Base-by-base conservation (phyloP, 2,329 filamentous ascomycete genomes). In the Nakataea oryzae region DNA sequence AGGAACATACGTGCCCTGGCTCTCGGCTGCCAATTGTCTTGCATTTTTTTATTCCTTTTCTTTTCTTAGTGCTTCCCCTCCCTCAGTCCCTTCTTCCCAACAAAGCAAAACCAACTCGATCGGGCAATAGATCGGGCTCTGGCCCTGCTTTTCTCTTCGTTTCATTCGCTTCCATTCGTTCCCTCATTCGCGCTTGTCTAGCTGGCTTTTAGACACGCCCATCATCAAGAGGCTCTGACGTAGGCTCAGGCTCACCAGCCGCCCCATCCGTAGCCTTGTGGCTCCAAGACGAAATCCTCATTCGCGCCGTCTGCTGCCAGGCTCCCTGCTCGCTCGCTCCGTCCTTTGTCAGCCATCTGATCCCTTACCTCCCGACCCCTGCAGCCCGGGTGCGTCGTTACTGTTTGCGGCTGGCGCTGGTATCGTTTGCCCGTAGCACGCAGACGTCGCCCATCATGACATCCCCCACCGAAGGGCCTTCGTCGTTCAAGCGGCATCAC, bases 401-500 rank as follows among this genome's bases (percentile, higher is more conserved):
- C 17, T n/a, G 41, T 50, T n/a, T 47, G 41, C 24, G 41, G 41
- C 41, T n/a, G 41, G 21, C 41, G 8, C 17, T n/a, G 41, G 21
- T 50, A 50, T 24, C 41, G 41, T 50, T n/a, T 17, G 41, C 41
- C 17, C 5, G 41, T 50, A 9, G 41, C 54, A 56, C 4, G 14
- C 54, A 56, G 27, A 21, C 5, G 28, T 28, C 54, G 56, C 17
- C 30, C 24, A 55, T 2, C 7, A 71, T 73, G 71, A 64, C 65
- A 14, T 70, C 70, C 27, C 67, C 66, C 13, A 57, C 57, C 58
- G 58, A 64, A 62, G 55, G 65, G 61, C 47, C 65, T 57, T 58
- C 65, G 60, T 63, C 67, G 17, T 63, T 66, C 56, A 68, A 68
- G 50, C 67, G 66, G 50, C 64, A 65, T 21, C 68, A 70, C 7